phyloP scores from a whole-genome alignment of 1,284 basidiomycete genomes.

The Trichosporon sp. region DNA sequence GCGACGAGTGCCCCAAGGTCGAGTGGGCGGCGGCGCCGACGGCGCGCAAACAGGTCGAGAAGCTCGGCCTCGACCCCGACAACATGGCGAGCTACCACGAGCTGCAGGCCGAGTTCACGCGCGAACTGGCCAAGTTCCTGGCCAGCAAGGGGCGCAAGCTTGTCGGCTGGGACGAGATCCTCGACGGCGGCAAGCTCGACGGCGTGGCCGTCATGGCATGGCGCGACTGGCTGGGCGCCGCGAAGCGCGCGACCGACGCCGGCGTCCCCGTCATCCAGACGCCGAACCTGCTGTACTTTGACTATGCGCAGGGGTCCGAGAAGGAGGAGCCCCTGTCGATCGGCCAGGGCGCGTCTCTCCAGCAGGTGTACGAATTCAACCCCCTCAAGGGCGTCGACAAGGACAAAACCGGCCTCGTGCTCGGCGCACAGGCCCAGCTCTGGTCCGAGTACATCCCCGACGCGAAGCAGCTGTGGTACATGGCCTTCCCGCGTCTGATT shows the following conservation, averaged over 20 bases:
- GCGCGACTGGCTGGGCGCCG: slow-evolving; percentile 15
- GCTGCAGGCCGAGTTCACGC: slow-evolving; percentile 19
- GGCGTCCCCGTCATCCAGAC: slow-evolving; percentile 17
- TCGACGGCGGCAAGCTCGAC: slow-evolving; percentile 18
- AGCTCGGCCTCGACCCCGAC: slow-evolving; percentile 5
- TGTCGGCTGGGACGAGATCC: slow-evolving; percentile 24
- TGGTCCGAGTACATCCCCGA: slow-evolving; percentile 22
- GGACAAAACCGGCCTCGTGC: slow-evolving; percentile 12
- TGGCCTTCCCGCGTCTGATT: slow-evolving; percentile 21
- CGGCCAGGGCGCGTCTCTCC: slow-evolving; percentile 14
- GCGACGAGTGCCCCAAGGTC: slow-evolving; percentile 21
- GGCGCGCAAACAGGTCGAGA: slow-evolving; percentile 11
- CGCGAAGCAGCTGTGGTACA: slow-evolving; percentile 19
- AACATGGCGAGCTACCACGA: slow-evolving; percentile 10
- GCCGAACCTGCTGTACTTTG: slow-evolving; percentile 18
- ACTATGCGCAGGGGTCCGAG: slow-evolving; percentile 16
- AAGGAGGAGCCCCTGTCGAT: slow-evolving; percentile 14
- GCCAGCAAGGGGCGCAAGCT: slow-evolving; percentile 13
- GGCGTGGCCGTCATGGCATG: slow-evolving; percentile 19
- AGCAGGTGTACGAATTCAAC: slow-evolving; percentile 17
- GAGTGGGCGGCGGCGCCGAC: slow-evolving; percentile 13
- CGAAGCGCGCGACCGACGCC: slow-evolving; percentile 5
- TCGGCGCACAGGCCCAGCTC: slow-evolving; percentile 21
- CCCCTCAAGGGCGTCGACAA: slow-evolving; percentile 11
- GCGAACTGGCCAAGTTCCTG: slow-evolving; percentile 15